phyloP scores from a whole-genome alignment of 78 protist genomes.

The Dictyostelium brefeldianum region DNA sequence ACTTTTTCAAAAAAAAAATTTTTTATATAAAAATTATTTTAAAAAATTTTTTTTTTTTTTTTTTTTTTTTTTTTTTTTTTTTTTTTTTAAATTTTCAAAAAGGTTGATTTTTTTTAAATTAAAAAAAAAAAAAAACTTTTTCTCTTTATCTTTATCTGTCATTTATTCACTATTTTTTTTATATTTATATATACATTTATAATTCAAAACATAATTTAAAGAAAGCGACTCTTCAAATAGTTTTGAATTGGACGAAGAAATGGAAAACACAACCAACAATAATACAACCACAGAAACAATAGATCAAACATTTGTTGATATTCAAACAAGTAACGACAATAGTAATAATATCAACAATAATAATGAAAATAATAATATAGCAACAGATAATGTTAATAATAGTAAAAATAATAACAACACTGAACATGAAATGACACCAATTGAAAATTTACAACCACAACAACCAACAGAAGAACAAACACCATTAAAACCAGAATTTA shows the following conservation, averaged over 20 bases:
- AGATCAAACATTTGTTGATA: slow-evolving; percentile 15
- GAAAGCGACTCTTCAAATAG: slow-evolving; percentile 6
- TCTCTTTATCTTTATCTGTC: background rate
- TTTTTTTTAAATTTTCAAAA: background rate
- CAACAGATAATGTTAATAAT: slow-evolving; percentile 6
- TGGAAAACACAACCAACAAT: background rate
- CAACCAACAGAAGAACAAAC: background rate
- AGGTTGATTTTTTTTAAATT: too few species aligned
- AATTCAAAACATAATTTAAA: background rate
- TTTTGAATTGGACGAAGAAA: slow-evolving; percentile 23
- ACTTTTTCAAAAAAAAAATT: too few species aligned
- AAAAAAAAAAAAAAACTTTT: too few species aligned
- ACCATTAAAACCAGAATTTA: background rate
- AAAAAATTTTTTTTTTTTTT: too few species aligned
- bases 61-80: slow-evolving; percentile 12
- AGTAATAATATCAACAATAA: background rate
- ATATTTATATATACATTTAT: too few species aligned
- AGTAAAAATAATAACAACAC: background rate
- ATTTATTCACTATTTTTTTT: too few species aligned
- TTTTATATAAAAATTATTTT: too few species aligned
- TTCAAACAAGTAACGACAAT: background rate
- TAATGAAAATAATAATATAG: background rate
- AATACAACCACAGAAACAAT: background rate
- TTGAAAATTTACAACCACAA: background rate
- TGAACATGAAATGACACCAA: background rate